Evolutionary conservation across 768 basidiomycete species (phyloP).

Genomic region (Podaxis sp.): DNA sequence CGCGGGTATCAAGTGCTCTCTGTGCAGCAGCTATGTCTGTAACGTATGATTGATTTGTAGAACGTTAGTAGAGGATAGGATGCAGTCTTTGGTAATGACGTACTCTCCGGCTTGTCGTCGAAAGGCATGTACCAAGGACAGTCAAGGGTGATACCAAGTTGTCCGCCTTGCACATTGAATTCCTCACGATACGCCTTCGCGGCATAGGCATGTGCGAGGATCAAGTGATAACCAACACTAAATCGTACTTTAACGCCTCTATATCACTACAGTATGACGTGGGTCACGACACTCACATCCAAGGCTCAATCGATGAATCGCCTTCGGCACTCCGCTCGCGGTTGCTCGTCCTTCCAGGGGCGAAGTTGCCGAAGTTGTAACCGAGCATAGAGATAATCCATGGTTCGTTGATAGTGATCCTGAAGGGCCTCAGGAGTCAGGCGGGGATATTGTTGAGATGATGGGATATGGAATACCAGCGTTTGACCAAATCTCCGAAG

Average conservation of each 20-base stretch:
- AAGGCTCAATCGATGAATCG: constrained; percentile 59
- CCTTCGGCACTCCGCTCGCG: constrained; percentile 51
- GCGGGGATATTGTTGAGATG: neutral
- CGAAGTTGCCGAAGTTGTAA: constrained; percentile 61
- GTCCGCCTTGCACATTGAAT: constrained; percentile 51
- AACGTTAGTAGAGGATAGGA: neutral
- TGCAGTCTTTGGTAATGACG: constrained; percentile 17
- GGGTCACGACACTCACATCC: constrained; percentile 44
- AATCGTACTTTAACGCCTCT: neutral
- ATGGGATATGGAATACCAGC: constrained; percentile 41
- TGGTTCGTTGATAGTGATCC: constrained; percentile 74
- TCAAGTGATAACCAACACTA: constrained; percentile 64
- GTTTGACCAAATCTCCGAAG: constrained; percentile 70
- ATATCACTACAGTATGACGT: constrained; percentile 2
- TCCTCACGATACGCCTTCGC: constrained; percentile 59
- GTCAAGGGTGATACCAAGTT: constrained; percentile 72
- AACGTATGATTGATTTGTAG: neutral
- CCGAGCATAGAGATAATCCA: constrained; percentile 63
- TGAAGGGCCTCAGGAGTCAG: constrained; percentile 15
- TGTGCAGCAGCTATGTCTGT: constrained; percentile 60
- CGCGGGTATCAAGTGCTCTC: constrained; percentile 55
- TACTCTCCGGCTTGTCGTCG: constrained; percentile 59
- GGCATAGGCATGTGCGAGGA: constrained; percentile 66
- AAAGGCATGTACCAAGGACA: constrained; percentile 65
- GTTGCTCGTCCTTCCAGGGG: constrained; percentile 65